Base-by-base conservation (phyloP, 2,329 filamentous ascomycete genomes). In the Neofusicoccum sp. region DNA sequence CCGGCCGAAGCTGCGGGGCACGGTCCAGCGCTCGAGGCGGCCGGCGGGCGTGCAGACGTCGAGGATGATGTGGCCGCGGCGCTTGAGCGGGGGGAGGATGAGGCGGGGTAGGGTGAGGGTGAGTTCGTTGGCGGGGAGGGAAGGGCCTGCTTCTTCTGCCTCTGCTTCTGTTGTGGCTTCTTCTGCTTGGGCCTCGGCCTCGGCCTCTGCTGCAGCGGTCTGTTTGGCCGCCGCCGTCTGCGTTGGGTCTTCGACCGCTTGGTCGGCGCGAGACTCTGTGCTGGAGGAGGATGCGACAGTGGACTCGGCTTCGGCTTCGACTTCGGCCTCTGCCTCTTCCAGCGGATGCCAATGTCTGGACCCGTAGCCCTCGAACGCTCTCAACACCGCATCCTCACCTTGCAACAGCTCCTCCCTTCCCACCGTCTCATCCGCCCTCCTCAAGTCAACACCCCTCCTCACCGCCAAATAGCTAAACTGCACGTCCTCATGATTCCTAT, bases 11-110 rank as follows among this genome's bases (percentile, higher is more conserved):
- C 88, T 92, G 69, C 88, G 88, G 1, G 94, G 91, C 0, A 99
- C 89, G 0, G 90, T 95, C 95, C 95, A 99, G 62, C 95, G 91
- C 80, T 99, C 94, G 37, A 97, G 87, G 45, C 85, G 87, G 36
- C 91, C 95, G 0, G 86, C 84, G 0, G 94, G 90, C 0, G 95
- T 98, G 81, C 95, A 99, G 2, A 98, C 75, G 73, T 99, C 95
- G 33, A 99, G 80, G 14, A 90, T 92, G 47, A 98, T 89, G 74
- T 99, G 95, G 0, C 93, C 92, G 43, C 87, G 87, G 29, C 92
- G 87, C 80, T 99, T 99, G 64, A 99, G 81, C 0, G 95, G 92
- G 0, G 89, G 86, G 33, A 93, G 81, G 48, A 99, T 82, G 33
- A 89, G 80, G 14, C 95, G 88, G 0, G 95, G 95, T 0, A 98